Conservation (phyloP, 768 basidiomycete genomes). For the Amanita brunnescens region DNA sequence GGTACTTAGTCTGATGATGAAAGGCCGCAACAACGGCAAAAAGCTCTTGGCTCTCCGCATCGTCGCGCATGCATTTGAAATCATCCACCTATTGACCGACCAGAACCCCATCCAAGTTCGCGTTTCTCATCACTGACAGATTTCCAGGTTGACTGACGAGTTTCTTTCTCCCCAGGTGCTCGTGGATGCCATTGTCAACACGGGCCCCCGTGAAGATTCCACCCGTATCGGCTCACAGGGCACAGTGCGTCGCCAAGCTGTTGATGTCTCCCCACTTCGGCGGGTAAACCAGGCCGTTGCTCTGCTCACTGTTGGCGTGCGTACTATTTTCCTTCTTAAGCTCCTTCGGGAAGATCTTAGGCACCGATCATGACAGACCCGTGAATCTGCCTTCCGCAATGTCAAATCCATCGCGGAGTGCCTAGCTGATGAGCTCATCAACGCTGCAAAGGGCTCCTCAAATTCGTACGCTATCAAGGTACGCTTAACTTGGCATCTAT, state of each 20-base stretch:
- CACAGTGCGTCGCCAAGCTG: conserved; percentile 98
- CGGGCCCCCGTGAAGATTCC: conserved; percentile 98
- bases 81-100: conserved; percentile 99
- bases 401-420: conserved; percentile 99
- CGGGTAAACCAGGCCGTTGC: conserved; percentile 97
- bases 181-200: conserved; percentile 99
- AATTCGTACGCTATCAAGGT: conserved; percentile 99
- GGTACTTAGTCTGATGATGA: conserved; percentile 89
- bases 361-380: conserved; percentile 50
- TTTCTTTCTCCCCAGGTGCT: conserved; percentile 47
- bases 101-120: conserved; percentile 98
- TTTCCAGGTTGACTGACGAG: conserved; percentile 1
- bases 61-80: conserved; percentile 98
- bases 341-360: neutral
- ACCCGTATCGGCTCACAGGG: conserved; percentile 99
- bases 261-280: conserved; percentile 97
- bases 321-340: conserved; percentile 19
- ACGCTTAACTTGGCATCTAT: conserved; percentile 9
- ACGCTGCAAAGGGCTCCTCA: conserved; percentile 98
- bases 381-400: conserved; percentile 99
- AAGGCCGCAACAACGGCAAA: conserved; percentile 99
- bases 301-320: conserved; percentile 91
- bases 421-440: conserved; percentile 98
- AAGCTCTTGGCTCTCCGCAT: conserved; percentile 98
- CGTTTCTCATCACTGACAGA: neutral